Evolutionary conservation across 805 yeast species (phyloP).

Genomic region (Candida sithepensis): DNA sequence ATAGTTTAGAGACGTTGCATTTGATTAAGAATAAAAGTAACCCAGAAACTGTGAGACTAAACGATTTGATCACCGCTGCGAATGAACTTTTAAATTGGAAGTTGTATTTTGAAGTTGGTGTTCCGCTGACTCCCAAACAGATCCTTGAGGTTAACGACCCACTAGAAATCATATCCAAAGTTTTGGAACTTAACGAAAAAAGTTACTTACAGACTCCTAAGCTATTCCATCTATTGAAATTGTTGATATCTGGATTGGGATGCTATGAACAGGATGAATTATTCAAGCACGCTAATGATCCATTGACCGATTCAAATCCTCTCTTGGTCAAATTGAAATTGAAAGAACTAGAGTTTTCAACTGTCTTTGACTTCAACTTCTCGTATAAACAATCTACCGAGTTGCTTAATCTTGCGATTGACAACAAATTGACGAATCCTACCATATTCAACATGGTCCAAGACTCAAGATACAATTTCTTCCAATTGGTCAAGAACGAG

Average conservation of each 20-base stretch:
- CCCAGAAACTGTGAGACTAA: conserved; percentile 5
- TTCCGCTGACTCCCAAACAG: conserved; percentile 29
- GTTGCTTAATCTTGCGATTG: conserved; percentile 31
- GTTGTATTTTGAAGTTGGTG: conserved; percentile 26
- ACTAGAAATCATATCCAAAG: conserved; percentile 19
- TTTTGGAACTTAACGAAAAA: conserved; percentile 51
- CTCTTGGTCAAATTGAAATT: conserved; percentile 28
- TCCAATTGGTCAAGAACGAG: conserved; percentile 61
- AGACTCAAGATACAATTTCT: conserved; percentile 65
- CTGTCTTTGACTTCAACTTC: conserved; percentile 57
- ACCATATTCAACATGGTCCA: conserved; percentile 17
- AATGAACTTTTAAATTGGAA: conserved; percentile 25
- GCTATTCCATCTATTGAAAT: conserved; percentile 38
- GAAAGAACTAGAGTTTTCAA: conserved; percentile 64
- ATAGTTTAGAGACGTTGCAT: conserved; percentile 17
- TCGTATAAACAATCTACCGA: conserved; percentile 46
- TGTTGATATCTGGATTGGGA: conserved; percentile 39
- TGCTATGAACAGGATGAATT: conserved; percentile 10
- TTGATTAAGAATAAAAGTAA: conserved; percentile 10
- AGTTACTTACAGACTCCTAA: conserved; percentile 44
- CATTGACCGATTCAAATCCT: conserved; percentile 15
- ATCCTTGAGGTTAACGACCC: conserved; percentile 24
- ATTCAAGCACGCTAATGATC: conserved; percentile 4
- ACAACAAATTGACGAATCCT: conserved; percentile 2
- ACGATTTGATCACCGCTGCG: conserved; percentile 20